These are phyloP conservation scores for Teratosphaeriaceae sp. DNA, from an alignment of 2,329 filamentous ascomycete genomes.

Conservation along the genomic window DNA sequence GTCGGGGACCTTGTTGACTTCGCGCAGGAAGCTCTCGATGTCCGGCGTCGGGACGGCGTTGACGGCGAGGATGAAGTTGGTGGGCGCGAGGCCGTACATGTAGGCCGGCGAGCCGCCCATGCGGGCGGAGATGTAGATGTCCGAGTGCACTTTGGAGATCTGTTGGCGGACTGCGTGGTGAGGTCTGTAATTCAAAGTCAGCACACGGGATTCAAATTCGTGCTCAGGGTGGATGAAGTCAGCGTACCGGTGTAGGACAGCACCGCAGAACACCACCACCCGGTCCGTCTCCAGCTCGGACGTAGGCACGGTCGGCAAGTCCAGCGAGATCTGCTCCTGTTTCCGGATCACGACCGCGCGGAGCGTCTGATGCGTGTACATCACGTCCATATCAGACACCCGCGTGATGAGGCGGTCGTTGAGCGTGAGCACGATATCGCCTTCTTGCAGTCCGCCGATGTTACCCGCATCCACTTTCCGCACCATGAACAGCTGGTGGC, in stretches of 20 bases:
- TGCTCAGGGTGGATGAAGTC: too few species aligned
- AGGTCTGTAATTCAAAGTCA: slow-evolving; percentile 44
- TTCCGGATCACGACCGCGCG: slow-evolving; percentile 83
- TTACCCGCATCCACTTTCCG: slow-evolving; percentile 71
- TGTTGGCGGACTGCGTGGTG: slow-evolving; percentile 96
- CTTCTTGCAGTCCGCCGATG: slow-evolving; percentile 68
- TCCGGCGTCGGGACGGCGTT: slow-evolving; percentile 83
- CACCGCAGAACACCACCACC: slow-evolving; percentile 90
- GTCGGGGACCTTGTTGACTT: slow-evolving; percentile 82
- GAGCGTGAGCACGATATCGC: slow-evolving; percentile 84
- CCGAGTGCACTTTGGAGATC: slow-evolving; percentile 91
- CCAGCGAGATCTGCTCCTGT: slow-evolving; percentile 68
- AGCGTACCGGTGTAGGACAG: slow-evolving; percentile 66
- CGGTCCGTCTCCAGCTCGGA: slow-evolving; percentile 88
- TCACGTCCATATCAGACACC: slow-evolving; percentile 87
- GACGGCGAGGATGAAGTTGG: slow-evolving; percentile 95
- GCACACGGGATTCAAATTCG: not conserved
- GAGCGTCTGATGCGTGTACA: slow-evolving; percentile 83
- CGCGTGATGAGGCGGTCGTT: slow-evolving; percentile 91
- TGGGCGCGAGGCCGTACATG: slow-evolving; percentile 87
- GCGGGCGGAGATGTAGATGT: slow-evolving; percentile 89
- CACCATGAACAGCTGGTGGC: slow-evolving; percentile 98
- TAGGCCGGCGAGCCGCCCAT: slow-evolving; percentile 77
- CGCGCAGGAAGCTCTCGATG: slow-evolving; percentile 69
- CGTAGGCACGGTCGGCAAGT: slow-evolving; percentile 78